Evolutionary conservation across 139 green algal species (phyloP).

Genomic region (Chlamydomonas sp.): DNA sequence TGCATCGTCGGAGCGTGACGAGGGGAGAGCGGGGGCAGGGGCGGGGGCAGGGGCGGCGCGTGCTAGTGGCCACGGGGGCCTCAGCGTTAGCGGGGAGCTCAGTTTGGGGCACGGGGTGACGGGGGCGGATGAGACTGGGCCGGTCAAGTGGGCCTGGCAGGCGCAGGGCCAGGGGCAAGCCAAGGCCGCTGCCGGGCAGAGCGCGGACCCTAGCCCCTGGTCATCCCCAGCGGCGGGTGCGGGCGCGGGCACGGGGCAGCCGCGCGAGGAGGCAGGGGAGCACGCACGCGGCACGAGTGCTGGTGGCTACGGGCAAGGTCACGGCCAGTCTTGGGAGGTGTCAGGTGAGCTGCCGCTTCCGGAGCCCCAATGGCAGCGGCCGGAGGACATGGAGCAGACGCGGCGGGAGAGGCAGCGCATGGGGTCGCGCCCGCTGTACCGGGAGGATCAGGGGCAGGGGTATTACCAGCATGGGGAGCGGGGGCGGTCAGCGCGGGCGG

Average conservation of each 20-base stretch:
- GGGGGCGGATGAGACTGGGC: neutral
- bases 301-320: too few species aligned
- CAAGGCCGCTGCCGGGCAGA: neutral
- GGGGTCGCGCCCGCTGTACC: too few species aligned
- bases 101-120: constrained; percentile 27
- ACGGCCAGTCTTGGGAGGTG: too few species aligned
- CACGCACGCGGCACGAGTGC: too few species aligned
- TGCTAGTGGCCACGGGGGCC: neutral
- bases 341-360: too few species aligned
- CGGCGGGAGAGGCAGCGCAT: neutral
- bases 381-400: neutral
- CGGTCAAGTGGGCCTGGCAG: constrained; percentile 41
- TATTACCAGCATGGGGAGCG: neutral
- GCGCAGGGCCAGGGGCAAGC: neutral
- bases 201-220: too few species aligned
- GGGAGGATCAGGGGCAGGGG: neutral
- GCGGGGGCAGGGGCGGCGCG: neutral
- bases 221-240: too few species aligned
- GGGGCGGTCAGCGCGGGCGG: neutral
- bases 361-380: too few species aligned
- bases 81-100: constrained; percentile 10
- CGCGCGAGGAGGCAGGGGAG: too few species aligned
- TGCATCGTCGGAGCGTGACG: too few species aligned
- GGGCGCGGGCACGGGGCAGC: too few species aligned
- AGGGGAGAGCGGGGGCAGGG: neutral